Percentiles rank a stretch among this genome's conserved stretches.
Evolutionary conservation across 1,139 yeast species (phyloP).

Genomic region (Scheffersomyces titani): DNA sequence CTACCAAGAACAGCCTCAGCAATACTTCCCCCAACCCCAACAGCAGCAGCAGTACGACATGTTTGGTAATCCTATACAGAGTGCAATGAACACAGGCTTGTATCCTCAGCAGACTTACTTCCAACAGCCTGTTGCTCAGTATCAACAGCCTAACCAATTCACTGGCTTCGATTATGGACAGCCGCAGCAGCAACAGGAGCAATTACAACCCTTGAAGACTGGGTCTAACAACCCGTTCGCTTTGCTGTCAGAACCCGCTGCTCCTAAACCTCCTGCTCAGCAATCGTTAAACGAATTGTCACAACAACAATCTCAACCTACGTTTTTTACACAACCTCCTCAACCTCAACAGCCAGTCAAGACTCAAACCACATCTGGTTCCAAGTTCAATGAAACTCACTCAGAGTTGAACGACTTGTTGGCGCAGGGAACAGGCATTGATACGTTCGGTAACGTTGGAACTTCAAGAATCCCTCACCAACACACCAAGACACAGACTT

Average conservation of each 20-base stretch:
- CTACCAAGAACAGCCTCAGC: constrained; percentile 31
- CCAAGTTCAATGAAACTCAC: constrained; percentile 53
- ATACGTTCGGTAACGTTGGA: constrained; percentile 95
- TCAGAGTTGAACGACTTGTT: constrained; percentile 72
- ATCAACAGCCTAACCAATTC: constrained; percentile 9
- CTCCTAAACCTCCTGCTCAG: constrained; percentile 16
- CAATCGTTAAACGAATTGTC: constrained; percentile 19
- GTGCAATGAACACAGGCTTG: constrained; percentile 55
- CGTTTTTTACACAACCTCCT: constrained; percentile 14
- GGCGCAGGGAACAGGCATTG: constrained; percentile 89
- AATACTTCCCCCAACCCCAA: constrained; percentile 10
- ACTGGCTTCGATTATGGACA: constrained; percentile 12
- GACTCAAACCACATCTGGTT: constrained; percentile 36
- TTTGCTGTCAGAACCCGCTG: constrained; percentile 29
- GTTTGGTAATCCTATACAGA: constrained; percentile 77
- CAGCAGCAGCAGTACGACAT: constrained; percentile 54
- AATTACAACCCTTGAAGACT: constrained; percentile 62
- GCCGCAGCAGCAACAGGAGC: constrained; percentile 39
- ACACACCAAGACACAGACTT: constrained; percentile 78
- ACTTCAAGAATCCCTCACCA: constrained; percentile 89
- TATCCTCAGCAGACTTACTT: constrained; percentile 18
- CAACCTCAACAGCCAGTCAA: constrained; percentile 23
- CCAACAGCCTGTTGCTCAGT: constrained; percentile 6
- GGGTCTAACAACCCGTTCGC: constrained; percentile 95
- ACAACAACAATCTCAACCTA: constrained; percentile 27